These are phyloP conservation scores for Physcomitrium patens DNA, from an alignment of 225 moss, liverwort and hornwort genomes.

Conservation along the genomic window DNA sequence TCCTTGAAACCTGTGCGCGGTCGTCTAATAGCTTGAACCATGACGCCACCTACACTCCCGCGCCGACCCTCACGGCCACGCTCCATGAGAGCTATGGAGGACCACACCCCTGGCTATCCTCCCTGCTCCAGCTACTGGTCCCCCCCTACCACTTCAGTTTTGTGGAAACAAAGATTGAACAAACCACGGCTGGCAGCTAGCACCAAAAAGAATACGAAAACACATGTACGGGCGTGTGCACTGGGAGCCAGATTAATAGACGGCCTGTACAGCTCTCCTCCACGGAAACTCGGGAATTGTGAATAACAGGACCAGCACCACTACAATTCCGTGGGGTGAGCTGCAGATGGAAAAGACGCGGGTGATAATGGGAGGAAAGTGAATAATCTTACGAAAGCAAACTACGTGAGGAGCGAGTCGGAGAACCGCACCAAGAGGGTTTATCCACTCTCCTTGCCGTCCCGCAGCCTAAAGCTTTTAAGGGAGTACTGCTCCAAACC, in stretches of 20 bases:
- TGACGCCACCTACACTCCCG: slow-evolving; percentile 52
- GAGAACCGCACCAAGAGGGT: slow-evolving; percentile 18
- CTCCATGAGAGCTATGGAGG: slow-evolving; percentile 52
- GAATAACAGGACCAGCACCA: not conserved
- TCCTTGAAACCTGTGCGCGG: slow-evolving; percentile 82
- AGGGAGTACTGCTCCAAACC: not conserved
- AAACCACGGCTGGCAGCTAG: slow-evolving; percentile 1
- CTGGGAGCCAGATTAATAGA: slow-evolving; percentile 23
- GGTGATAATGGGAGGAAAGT: slow-evolving; percentile 10
- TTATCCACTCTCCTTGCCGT: slow-evolving; percentile 27
- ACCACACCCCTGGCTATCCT: slow-evolving; percentile 14
- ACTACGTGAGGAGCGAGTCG: not conserved
- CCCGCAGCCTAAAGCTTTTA: not conserved
- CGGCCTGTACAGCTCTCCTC: slow-evolving; percentile 4
- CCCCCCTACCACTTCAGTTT: slow-evolving; percentile 9
- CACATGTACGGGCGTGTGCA: slow-evolving; percentile 3
- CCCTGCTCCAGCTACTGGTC: not conserved
- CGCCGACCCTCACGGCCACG: slow-evolving; percentile 75
- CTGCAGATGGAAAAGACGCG: slow-evolving; percentile 16
- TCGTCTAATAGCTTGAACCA: slow-evolving; percentile 67
- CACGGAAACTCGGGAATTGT: not conserved
- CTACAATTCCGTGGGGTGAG: not conserved
- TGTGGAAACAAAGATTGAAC: not conserved
- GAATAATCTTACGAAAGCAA: not conserved
- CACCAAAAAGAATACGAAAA: not conserved